Percentiles rank a stretch among this genome's conserved stretches.
These are phyloP conservation scores for Aspergillus phoenicis DNA, from an alignment of 2,329 filamentous ascomycete species.

Conservation along the genomic window DNA sequence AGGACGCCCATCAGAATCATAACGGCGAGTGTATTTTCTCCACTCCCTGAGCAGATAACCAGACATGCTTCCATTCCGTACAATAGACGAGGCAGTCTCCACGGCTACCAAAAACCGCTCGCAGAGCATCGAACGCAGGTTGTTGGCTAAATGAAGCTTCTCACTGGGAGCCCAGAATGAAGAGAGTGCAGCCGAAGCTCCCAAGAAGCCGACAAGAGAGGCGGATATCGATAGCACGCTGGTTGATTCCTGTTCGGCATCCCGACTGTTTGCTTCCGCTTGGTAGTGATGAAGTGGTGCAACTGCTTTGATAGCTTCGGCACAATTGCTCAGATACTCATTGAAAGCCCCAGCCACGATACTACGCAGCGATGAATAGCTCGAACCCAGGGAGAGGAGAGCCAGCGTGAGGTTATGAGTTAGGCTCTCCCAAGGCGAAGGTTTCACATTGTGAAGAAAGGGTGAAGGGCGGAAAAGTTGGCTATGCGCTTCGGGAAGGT, in stretches of 20 bases:
- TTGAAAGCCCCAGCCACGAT: constrained; percentile 68
- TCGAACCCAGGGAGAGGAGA: constrained; percentile 76
- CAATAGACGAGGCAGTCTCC: constrained; percentile 86
- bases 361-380: constrained; percentile 69
- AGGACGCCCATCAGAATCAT: constrained; percentile 75
- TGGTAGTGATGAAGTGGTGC: constrained; percentile 60
- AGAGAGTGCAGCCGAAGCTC: constrained; percentile 75
- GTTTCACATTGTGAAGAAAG: constrained; percentile 78
- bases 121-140: constrained; percentile 72
- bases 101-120: constrained; percentile 83
- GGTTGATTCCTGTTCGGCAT: constrained; percentile 60
- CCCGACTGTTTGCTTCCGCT: constrained; percentile 49
- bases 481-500: constrained; percentile 79
- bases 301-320: constrained; percentile 60
- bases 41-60: constrained; percentile 75
- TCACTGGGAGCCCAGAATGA: constrained; percentile 80
- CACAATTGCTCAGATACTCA: constrained; percentile 72
- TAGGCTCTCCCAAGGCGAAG: constrained; percentile 84
- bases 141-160: constrained; percentile 71
- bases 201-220: constrained; percentile 86
- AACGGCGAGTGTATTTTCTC: constrained; percentile 83
- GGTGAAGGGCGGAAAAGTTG: constrained; percentile 80
- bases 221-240: constrained; percentile 75
- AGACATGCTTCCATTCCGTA: constrained; percentile 73
- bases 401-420: constrained; percentile 78